A percentile compares a stretch with the other conserved stretches of the same genome.
Evolutionary conservation across 345 rosid species (phyloP).

Genomic region (Gossypium mustelinum): DNA sequence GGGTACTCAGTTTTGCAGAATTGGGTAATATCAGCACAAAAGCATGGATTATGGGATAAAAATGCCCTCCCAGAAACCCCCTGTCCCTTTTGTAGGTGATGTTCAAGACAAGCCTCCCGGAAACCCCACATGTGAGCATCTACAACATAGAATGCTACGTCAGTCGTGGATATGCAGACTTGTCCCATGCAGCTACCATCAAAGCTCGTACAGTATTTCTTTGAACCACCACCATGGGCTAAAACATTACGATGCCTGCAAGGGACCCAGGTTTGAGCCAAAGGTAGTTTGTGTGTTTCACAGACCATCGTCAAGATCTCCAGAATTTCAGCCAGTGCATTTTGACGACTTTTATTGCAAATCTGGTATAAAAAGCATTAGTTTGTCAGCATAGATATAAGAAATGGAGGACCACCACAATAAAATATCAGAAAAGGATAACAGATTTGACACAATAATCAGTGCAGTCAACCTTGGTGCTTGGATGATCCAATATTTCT

Average conservation of each 20-base stretch:
- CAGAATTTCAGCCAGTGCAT: conserved; percentile 80
- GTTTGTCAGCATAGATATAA: conserved; percentile 35
- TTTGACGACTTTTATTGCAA: conserved; percentile 81
- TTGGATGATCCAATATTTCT: conserved; percentile 66
- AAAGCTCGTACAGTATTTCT: conserved; percentile 80
- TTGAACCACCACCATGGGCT: conserved; percentile 76
- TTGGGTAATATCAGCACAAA: conserved; percentile 64
- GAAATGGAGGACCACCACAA: conserved; percentile 22
- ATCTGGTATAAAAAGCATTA: conserved; percentile 60
- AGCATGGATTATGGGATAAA: conserved; percentile 64
- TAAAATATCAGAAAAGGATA: conserved; percentile 27
- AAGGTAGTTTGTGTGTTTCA: conserved; percentile 80
- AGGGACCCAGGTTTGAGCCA: conserved; percentile 99
- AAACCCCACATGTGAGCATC: conserved; percentile 95
- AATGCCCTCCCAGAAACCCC: conserved; percentile 91
- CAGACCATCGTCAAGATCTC: conserved; percentile 82
- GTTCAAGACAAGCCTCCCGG: conserved; percentile 86
- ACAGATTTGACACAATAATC: conserved; percentile 10
- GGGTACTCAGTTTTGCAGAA: conserved; percentile 90
- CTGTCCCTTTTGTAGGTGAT: conserved; percentile 91
- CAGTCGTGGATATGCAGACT: conserved; percentile 91
- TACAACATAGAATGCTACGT: conserved; percentile 74
- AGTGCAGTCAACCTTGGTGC: conserved; percentile 55
- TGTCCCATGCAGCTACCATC: conserved; percentile 84
- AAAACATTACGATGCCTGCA: conserved; percentile 85